phyloP scores from a whole-genome alignment of 306 rosid genomes.

The Acacia confusa region DNA sequence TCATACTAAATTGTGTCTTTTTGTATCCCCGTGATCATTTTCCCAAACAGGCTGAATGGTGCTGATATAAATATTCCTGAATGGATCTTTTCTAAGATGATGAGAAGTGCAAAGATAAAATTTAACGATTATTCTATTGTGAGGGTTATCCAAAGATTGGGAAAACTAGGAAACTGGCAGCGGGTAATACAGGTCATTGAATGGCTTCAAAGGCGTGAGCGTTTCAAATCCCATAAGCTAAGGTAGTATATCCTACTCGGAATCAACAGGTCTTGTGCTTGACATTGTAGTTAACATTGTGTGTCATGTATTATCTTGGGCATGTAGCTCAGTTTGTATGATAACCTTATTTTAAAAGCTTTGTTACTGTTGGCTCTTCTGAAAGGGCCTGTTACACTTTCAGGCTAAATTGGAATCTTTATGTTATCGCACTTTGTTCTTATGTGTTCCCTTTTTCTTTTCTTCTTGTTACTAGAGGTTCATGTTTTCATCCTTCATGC shows the following conservation, averaged over 20 bases:
- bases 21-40: conserved; percentile 23
- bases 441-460: not conserved
- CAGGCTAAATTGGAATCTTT: not conserved
- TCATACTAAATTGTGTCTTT: conserved; percentile 32
- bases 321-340: not conserved
- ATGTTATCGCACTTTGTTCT: not conserved
- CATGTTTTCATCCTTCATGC: not conserved
- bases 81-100: conserved; percentile 89
- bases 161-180: conserved; percentile 87
- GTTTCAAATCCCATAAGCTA: conserved; percentile 72
- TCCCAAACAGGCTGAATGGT: conserved; percentile 83
- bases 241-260: conserved; percentile 48
- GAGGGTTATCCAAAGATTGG: conserved; percentile 80
- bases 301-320: not conserved
- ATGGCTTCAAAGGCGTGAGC: conserved; percentile 94
- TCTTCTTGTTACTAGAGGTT: not conserved
- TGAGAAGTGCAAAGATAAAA: conserved; percentile 84
- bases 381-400: not conserved
- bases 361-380: not conserved
- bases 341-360: not conserved
- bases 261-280: not conserved
- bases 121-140: conserved; percentile 80
- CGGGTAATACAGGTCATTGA: conserved; percentile 88
- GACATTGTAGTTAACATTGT: not conserved
- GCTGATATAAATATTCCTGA: conserved; percentile 81